Evolutionary conservation across 345 rosid genomes (phyloP).

Genomic region (Heritiera littoralis): DNA sequence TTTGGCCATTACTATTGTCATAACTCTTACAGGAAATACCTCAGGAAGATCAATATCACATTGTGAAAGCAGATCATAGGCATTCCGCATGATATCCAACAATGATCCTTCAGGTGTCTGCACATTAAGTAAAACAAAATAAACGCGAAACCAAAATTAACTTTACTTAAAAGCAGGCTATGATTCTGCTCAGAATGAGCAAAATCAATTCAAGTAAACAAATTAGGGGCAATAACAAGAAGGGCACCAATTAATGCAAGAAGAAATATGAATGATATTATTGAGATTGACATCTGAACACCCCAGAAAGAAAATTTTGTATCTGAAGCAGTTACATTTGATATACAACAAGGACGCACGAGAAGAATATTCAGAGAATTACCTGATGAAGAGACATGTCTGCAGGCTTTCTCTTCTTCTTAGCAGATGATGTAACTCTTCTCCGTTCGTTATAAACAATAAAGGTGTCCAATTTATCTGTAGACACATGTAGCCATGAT

Average conservation of each 20-base stretch:
- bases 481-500: constrained; percentile 20
- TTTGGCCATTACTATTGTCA: constrained; percentile 2
- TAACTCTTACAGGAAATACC: constrained; percentile 43
- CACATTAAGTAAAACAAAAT: constrained; percentile 24
- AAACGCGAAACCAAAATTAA: constrained; percentile 20
- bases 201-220: background rate
- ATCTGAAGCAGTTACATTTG: background rate
- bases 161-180: background rate
- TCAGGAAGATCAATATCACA: constrained; percentile 70
- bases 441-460: constrained; percentile 83
- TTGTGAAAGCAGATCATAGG: constrained; percentile 73
- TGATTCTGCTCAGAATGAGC: background rate
- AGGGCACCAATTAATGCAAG: background rate
- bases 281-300: background rate
- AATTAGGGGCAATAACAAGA: background rate
- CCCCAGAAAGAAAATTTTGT: background rate
- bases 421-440: constrained; percentile 91
- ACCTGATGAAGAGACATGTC: constrained; percentile 83
- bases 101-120: constrained; percentile 97
- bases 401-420: constrained; percentile 71
- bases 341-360: background rate
- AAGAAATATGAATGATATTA: background rate
- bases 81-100: constrained; percentile 82
- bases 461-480: constrained; percentile 80
- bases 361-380: constrained; percentile 29